Evolutionary conservation across 2,329 filamentous ascomycete genomes (phyloP), one percentile per base, ranked within the genome.

Genomic region (Aureobasidium sp.): DNA sequence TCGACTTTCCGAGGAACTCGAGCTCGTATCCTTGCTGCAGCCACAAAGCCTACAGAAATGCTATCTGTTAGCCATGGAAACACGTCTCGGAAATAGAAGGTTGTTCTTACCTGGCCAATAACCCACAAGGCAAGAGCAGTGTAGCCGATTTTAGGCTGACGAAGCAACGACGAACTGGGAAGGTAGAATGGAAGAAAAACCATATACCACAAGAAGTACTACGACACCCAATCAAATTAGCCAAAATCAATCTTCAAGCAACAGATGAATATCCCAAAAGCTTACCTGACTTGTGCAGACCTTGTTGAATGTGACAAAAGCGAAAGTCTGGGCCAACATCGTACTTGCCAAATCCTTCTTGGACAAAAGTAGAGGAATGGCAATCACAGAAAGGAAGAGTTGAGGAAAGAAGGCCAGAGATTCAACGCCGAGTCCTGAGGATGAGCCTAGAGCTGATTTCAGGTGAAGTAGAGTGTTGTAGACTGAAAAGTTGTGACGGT

Each of bases 191-290:
- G 94, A 2, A 97, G 79, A 68, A 99, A 90, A 66, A 97, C 85
- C 75, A 97, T 87, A 75, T 99, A 97, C 94, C 94, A 99, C 55
- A 99, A 83, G 74, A 99, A 99, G 74, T 99, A 99, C 91, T 96
- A 15, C 34, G 5, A 3, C 13, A 37, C 12, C 12, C 34, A 15
- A 15, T 8, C 12, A 37, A 15, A 37, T 37, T 15, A 37, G 34
- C 34, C 34, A 37, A 37, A 37, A 9, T 9, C 9, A 9, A 34
- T 34, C 32, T 34, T 34, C 12, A 44, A 26, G 3, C n/a, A 20
- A 10, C 41, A 42, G n/a, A 42, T 9, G 29, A 32, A 32, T 32
- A 32, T 10, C n/a, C 26, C 20, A 27, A 26, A 9, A 15, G 71
- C 82, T 66, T 82, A 94, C 91, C 83, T 97, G 93, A 70, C 91